Conservation (phyloP, 139 green algal species). For the Coccomyxa sp. region DNA sequence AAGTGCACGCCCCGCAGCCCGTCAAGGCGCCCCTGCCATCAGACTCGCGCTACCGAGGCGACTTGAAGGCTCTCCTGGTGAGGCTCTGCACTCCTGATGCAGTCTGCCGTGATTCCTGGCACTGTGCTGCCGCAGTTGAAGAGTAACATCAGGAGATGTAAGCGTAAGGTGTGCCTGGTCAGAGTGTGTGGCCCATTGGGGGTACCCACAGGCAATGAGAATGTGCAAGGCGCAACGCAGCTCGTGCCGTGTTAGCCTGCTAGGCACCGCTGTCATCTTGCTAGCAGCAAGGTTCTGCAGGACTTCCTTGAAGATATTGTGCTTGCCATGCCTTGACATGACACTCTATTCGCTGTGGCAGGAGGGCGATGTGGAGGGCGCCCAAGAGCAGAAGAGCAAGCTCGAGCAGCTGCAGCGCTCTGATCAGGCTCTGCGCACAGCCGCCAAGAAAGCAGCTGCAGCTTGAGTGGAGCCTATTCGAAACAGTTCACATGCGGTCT, state of each 20-base stretch:
- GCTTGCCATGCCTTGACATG: neutral
- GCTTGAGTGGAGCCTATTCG: too few species aligned
- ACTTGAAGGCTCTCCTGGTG: conserved; percentile 19
- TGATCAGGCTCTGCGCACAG: neutral
- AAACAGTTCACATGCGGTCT: too few species aligned
- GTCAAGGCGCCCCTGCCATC: conserved; percentile 17
- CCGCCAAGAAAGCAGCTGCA: neutral
- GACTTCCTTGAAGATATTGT: neutral
- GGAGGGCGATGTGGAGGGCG: conserved; percentile 14
- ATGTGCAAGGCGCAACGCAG: too few species aligned
- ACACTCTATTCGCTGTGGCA: neutral
- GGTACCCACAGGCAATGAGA: neutral
- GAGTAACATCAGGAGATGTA: too few species aligned
- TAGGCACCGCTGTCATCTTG: too few species aligned
- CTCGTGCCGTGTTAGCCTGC: too few species aligned
- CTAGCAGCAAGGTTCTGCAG: too few species aligned
- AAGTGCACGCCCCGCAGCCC: neutral
- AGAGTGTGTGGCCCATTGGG: too few species aligned
- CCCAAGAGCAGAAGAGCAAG: conserved; percentile 48
- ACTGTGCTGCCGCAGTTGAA: too few species aligned
- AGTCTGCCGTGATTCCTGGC: too few species aligned
- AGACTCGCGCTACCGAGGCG: conserved; percentile 42
- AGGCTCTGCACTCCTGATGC: too few species aligned
- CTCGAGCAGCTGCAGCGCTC: conserved; percentile 47
- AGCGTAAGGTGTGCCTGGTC: too few species aligned